Base-by-base conservation (phyloP, 2,329 filamentous ascomycete species). In the Xylariaceae sp. region DNA sequence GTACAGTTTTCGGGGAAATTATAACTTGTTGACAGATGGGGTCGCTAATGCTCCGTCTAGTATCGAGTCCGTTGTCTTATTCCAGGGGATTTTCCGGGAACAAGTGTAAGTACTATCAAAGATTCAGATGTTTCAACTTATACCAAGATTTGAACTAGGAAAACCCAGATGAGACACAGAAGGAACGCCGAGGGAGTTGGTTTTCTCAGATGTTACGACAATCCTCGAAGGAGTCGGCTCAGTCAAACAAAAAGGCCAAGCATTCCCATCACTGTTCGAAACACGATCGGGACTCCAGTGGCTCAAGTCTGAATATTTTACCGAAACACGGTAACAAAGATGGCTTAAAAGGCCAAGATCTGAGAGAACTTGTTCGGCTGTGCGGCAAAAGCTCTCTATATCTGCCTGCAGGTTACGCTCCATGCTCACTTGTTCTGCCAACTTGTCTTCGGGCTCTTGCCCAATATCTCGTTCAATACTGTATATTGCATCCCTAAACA, bases 401-500 rank as follows among this genome's bases (percentile, higher is more conserved):
- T 54, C 66, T 86, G 7, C 81, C 82, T 1, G 53, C 68, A 3
- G 79, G 82, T 42, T 79, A 83, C 54, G 69, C 80, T 3, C 73
- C 79, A 1, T 71, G 74, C 16, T 73, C 75, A 20, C 64, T 86
- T 21, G 65, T 77, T 16, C 64, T 86, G 22, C 83, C 83, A 7
- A 85, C 82, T 4, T 84, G 82, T 53, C 71, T 86, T 39, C 79
- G 82, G 36, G 82, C 83, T 8, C 81, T 79, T 7, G 80, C 77
- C n/a, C 79, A 85, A 52, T 75, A 80, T 59, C 70, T 86, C 8
- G 70, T 80, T 3, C 77, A 83, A 38, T 66, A 84, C 60, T 76
- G 78, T 79, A 58, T 58, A 69, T 46, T n/a, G 16, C 14, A 6
- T 10, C 10, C 22, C 11, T 3, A 3, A 42, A 23, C 22, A 23